Conservation (phyloP, 768 basidiomycete genomes). For the Dioszegia hungarica region DNA sequence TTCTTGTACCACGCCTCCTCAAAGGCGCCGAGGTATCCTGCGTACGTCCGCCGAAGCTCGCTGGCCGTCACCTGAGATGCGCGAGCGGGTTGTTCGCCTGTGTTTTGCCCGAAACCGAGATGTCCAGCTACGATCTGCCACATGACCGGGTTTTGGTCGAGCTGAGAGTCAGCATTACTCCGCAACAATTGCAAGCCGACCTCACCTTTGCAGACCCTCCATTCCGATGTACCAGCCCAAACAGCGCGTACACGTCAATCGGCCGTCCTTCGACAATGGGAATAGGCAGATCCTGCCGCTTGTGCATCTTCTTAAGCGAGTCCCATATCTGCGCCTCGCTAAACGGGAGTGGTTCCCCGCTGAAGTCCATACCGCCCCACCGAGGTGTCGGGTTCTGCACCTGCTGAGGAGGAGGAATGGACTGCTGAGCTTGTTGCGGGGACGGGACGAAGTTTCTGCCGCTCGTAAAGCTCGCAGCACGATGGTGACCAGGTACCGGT, state of each 20-base stretch:
- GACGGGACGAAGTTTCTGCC: slow-evolving; percentile 8
- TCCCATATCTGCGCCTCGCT: slow-evolving; percentile 12
- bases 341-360: slow-evolving; percentile 14
- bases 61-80: slow-evolving; percentile 14
- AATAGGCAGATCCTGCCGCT: slow-evolving; percentile 9
- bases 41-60: slow-evolving; percentile 19
- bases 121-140: slow-evolving; percentile 25
- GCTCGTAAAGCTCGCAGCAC: slow-evolving; percentile 9
- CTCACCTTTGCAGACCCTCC: slow-evolving; percentile 32
- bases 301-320: slow-evolving; percentile 9
- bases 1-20: slow-evolving; percentile 27
- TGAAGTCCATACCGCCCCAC: slow-evolving; percentile 20
- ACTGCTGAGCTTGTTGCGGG: background rate
- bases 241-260: slow-evolving; percentile 26
- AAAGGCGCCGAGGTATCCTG: slow-evolving; percentile 12
- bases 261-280: slow-evolving; percentile 23
- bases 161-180: background rate
- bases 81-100: slow-evolving; percentile 12
- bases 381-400: background rate
- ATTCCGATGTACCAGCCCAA: slow-evolving; percentile 30
- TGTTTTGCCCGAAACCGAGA: slow-evolving; percentile 18
- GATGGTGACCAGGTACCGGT: slow-evolving; percentile 2
- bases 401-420: background rate
- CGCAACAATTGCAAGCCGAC: background rate
- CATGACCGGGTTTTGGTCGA: slow-evolving; percentile 11